Percentiles rank a stretch among this genome's conserved stretches.
These are phyloP conservation scores for Acidiella bohemica DNA, from an alignment of 495 filamentous ascomycete genomes.

Conservation along the genomic window DNA sequence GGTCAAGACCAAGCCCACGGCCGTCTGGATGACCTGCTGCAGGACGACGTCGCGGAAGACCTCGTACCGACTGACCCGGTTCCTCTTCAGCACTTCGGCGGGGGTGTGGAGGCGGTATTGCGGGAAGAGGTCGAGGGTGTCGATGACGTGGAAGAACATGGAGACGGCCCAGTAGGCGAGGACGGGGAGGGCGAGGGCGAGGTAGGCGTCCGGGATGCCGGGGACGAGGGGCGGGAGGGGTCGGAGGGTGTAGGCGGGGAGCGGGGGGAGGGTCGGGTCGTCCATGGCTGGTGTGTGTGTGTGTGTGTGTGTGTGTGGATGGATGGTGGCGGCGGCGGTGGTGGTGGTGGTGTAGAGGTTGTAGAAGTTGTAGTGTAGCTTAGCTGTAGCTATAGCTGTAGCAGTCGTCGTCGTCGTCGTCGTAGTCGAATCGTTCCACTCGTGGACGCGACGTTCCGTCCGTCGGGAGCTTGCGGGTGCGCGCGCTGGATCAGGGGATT, in stretches of 20 bases:
- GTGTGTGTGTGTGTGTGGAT: not conserved
- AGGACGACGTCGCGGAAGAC: constrained; percentile 76
- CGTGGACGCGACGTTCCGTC: no score
- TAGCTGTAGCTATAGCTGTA: no score
- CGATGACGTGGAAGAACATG: constrained; percentile 74
- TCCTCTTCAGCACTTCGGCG: constrained; percentile 71
- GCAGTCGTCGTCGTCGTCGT: no score
- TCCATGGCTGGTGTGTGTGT: constrained; percentile 4
- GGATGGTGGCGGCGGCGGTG: not conserved
- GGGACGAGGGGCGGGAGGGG: constrained; percentile 58
- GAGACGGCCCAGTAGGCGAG: constrained; percentile 80
- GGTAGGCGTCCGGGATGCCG: constrained; percentile 64
- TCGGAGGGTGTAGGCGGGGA: constrained; percentile 56
- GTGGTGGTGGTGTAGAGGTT: no score
- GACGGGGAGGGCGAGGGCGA: constrained; percentile 62
- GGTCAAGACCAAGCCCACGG: constrained; percentile 45
- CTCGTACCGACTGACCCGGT: constrained; percentile 69
- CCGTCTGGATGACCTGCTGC: constrained; percentile 77
- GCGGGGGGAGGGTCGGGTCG: constrained; percentile 53
- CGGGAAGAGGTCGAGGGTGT: constrained; percentile 66
- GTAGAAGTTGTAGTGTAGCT: no score
- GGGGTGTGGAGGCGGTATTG: constrained; percentile 87
- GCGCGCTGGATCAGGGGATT: no score
- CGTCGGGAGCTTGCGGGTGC: no score
- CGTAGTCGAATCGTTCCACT: no score